phyloP scores from a whole-genome alignment of 1,284 basidiomycete species.

The Puccinia coronata region DNA sequence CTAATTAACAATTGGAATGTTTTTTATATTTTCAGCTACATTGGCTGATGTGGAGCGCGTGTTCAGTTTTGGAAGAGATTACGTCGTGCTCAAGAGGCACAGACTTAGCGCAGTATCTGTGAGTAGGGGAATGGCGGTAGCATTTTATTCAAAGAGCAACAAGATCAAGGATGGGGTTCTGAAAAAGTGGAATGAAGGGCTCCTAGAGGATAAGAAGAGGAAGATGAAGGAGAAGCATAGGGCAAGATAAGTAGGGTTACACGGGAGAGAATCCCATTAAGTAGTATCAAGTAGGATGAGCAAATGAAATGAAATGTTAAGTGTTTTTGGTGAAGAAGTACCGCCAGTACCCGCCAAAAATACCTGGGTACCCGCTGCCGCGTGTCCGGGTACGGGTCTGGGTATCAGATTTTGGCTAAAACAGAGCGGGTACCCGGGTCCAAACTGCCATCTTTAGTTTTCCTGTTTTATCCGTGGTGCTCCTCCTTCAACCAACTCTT shows the following conservation, averaged over 20 bases:
- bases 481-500: no score
- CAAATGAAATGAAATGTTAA: neutral
- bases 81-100: neutral
- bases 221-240: neutral
- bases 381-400: constrained; percentile 1
- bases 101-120: neutral
- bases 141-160: constrained; percentile 5
- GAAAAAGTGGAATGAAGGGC: neutral
- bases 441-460: no score
- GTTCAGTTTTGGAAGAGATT: constrained; percentile 1
- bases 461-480: no score
- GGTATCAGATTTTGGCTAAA: neutral
- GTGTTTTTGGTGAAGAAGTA: neutral
- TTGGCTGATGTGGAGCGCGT: neutral
- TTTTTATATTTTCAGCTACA: neutral
- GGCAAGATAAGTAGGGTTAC: neutral
- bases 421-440: neutral
- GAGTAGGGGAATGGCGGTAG: constrained; percentile 4
- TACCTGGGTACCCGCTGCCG: neutral
- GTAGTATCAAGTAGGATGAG: neutral
- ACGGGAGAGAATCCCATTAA: neutral
- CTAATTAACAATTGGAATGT: neutral
- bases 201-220: neutral
- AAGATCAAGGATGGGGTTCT: neutral
- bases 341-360: neutral